These are phyloP conservation scores for Ceratocystis cacaofunesta DNA, from an alignment of 2,329 filamentous ascomycete species.

Conservation along the genomic window DNA sequence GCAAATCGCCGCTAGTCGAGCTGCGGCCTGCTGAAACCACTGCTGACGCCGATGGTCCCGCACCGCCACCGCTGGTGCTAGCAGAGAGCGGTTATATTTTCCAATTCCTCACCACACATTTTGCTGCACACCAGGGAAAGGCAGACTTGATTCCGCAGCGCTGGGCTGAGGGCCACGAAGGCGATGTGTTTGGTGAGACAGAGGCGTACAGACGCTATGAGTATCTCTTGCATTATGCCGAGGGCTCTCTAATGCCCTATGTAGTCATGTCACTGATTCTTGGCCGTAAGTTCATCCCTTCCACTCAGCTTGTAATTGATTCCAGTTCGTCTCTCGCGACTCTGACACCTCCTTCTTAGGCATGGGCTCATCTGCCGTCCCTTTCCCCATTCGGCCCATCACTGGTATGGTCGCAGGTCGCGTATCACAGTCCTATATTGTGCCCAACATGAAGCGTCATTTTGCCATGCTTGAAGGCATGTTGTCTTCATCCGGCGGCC, in stretches of 20 bases:
- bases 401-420: constrained; percentile 32
- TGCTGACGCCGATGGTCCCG: neutral
- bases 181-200: constrained; percentile 43
- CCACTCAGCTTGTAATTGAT: no score
- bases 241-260: constrained; percentile 67
- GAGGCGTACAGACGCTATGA: constrained; percentile 44
- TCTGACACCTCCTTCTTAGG: constrained; percentile 20
- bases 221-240: constrained; percentile 69
- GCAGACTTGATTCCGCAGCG: constrained; percentile 34
- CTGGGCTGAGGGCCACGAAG: constrained; percentile 44
- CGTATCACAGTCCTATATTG: constrained; percentile 27
- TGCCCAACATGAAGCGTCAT: constrained; percentile 35
- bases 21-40: constrained; percentile 31
- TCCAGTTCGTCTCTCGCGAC: neutral
- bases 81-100: constrained; percentile 71
- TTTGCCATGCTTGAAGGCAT: constrained; percentile 36
- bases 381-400: constrained; percentile 40
- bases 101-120: constrained; percentile 65
- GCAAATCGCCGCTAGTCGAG: constrained; percentile 69
- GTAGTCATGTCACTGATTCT: constrained; percentile 51
- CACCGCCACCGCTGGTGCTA: constrained; percentile 40
- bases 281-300: constrained; percentile 25
- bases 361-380: constrained; percentile 32
- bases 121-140: constrained; percentile 22
- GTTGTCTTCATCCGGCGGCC: constrained; percentile 31